Percentiles rank a stretch among this genome's conserved stretches.
Conservation (phyloP, 2,329 filamentous ascomycete genomes). For the Fusarium phyllophilum region DNA sequence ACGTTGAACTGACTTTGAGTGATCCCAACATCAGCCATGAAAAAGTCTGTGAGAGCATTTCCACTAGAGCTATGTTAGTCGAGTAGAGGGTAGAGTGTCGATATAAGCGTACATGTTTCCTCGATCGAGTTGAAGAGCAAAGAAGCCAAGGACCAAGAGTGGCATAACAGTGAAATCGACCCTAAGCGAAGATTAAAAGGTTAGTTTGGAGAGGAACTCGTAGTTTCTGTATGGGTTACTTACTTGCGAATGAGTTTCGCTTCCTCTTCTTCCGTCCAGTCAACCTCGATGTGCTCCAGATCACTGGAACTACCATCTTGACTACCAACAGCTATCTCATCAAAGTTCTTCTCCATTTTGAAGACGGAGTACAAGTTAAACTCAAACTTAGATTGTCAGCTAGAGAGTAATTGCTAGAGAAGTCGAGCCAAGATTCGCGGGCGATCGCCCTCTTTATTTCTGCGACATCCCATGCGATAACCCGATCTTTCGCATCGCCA, state of each 20-base stretch:
- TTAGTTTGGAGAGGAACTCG: no score
- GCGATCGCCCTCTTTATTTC: neutral
- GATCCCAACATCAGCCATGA: constrained; percentile 58
- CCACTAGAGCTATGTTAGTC: constrained; percentile 28
- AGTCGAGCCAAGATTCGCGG: neutral
- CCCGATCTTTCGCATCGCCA: neutral
- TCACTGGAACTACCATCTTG: constrained; percentile 20
- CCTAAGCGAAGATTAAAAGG: constrained; percentile 39
- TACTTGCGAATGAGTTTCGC: constrained; percentile 44
- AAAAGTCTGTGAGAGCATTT: constrained; percentile 57
- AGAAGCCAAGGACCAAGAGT: constrained; percentile 58
- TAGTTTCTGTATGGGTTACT: neutral
- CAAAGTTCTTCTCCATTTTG: constrained; percentile 30
- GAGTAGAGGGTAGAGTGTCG: neutral
- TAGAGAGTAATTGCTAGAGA: no score
- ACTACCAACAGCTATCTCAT: constrained; percentile 13
- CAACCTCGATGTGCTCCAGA: constrained; percentile 27
- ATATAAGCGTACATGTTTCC: constrained; percentile 47
- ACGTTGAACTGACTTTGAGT: constrained; percentile 60
- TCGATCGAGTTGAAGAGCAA: constrained; percentile 55
- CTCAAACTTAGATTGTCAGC: neutral
- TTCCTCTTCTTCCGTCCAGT: constrained; percentile 46
- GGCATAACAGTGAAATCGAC: constrained; percentile 58
- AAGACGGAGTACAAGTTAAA: neutral
- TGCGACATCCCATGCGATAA: neutral